Percentiles rank a stretch among this genome's conserved stretches.
Evolutionary conservation across 2,329 filamentous ascomycete species (phyloP).

Genomic region (Cytospora schulzeri): DNA sequence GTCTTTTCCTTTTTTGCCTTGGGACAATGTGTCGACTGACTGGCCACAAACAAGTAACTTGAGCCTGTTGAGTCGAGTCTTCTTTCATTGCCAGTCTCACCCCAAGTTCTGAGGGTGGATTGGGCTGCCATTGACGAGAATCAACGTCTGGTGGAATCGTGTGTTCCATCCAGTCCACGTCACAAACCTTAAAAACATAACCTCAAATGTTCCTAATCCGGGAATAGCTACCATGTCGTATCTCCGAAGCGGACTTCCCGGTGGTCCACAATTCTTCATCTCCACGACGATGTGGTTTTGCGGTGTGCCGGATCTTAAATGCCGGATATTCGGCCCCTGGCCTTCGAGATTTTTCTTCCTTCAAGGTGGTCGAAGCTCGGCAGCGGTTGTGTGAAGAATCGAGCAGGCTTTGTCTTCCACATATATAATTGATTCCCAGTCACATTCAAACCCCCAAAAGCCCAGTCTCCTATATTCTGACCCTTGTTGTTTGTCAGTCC

Average conservation of each 20-base stretch:
- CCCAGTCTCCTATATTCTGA: neutral
- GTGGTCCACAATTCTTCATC: constrained; percentile 4
- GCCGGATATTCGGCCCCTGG: neutral
- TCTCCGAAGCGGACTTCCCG: constrained; percentile 10
- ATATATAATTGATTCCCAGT: neutral
- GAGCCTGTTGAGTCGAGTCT: too few relatives aligned
- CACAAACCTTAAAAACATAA: too few relatives aligned
- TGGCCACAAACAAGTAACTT: too few relatives aligned
- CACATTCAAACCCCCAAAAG: neutral
- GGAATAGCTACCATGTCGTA: constrained; percentile 10
- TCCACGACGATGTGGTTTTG: neutral
- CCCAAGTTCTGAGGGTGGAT: neutral
- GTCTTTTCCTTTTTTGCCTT: too few relatives aligned
- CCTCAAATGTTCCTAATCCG: neutral
- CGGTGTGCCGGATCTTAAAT: constrained; percentile 10
- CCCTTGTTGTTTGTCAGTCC: neutral
- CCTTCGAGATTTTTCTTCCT: constrained; percentile 1
- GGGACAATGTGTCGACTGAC: too few relatives aligned
- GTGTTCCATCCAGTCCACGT: neutral
- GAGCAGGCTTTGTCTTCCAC: too few relatives aligned
- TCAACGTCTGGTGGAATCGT: neutral
- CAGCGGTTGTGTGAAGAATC: neutral
- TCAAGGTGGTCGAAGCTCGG: neutral
- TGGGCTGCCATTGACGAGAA: neutral
- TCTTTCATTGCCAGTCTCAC: too few relatives aligned